A percentile compares a stretch with the other conserved stretches of the same genome.
These are phyloP conservation scores for Leccinum solheimii DNA, from an alignment of 1,284 basidiomycete genomes.

Conservation along the genomic window DNA sequence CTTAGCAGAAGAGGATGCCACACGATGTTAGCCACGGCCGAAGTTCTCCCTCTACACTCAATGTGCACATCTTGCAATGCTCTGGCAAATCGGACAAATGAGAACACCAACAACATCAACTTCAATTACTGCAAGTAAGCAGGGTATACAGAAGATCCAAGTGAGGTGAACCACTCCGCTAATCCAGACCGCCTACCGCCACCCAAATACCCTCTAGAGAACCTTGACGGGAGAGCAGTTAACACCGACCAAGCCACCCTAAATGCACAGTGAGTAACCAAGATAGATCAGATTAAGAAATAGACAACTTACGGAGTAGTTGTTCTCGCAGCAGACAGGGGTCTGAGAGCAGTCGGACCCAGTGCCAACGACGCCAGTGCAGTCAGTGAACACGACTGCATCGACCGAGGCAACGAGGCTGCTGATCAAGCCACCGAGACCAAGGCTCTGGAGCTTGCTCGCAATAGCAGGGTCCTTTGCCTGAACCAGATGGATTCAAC, in stretches of 20 bases:
- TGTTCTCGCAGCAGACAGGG: background rate
- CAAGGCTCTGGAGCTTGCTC: background rate
- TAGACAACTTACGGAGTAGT: background rate
- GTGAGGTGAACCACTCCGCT: background rate
- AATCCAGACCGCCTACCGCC: background rate
- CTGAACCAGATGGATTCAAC: background rate
- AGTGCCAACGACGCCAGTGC: background rate
- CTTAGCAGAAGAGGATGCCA: too few species aligned
- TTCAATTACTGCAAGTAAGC: background rate
- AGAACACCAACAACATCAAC: background rate
- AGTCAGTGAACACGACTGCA: background rate
- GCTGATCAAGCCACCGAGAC: background rate
- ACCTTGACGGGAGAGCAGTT: slow-evolving; percentile 18
- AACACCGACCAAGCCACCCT: background rate
- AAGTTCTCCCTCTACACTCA: too few species aligned
- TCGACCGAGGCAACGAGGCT: accelerated
- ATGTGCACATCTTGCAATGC: too few species aligned
- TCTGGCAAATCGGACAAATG: too few species aligned
- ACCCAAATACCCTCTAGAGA: background rate
- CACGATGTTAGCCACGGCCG: too few species aligned
- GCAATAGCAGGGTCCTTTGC: background rate
- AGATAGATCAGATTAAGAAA: too few species aligned
- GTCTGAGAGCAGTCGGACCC: background rate
- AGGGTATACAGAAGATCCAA: background rate
- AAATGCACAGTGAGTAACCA: background rate